These are phyloP conservation scores for Ascoidea rubescens DNA, from an alignment of 805 yeast genomes.

Conservation along the genomic window DNA sequence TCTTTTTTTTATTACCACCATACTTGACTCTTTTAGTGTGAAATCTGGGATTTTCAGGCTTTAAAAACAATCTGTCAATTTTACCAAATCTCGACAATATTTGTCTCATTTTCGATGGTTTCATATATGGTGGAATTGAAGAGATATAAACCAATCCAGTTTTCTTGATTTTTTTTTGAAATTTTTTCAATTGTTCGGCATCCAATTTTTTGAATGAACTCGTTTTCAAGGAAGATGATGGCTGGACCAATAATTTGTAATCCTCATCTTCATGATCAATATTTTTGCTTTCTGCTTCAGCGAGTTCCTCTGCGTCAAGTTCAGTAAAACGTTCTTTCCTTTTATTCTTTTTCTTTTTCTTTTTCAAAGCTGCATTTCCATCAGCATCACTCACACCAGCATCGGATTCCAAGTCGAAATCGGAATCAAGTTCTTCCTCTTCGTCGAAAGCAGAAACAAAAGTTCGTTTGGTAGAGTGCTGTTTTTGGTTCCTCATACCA, in stretches of 20 bases:
- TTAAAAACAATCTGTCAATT: slow-evolving; percentile 73
- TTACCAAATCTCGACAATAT: slow-evolving; percentile 72
- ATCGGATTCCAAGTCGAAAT: no score
- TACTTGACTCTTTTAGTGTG: slow-evolving; percentile 58
- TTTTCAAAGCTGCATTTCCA: no score
- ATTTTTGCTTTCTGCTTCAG: background rate
- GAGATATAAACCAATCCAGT: slow-evolving; percentile 93
- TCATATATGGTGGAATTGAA: slow-evolving; percentile 92
- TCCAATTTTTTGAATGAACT: slow-evolving; percentile 11
- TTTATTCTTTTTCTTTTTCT: no score
- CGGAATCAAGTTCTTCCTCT: slow-evolving; percentile 7
- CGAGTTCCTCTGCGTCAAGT: slow-evolving; percentile 2
- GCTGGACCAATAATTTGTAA: slow-evolving; percentile 5
- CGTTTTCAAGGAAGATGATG: slow-evolving; percentile 5
- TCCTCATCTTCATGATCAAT: slow-evolving; percentile 9
- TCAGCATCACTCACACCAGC: no score
- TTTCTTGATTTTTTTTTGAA: slow-evolving; percentile 35
- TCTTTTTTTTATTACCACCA: slow-evolving; percentile 86
- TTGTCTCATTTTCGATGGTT: slow-evolving; percentile 80
- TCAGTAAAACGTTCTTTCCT: no score
- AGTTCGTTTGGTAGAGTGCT: slow-evolving; percentile 11
- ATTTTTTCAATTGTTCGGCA: slow-evolving; percentile 19
- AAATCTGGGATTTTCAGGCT: slow-evolving; percentile 65
- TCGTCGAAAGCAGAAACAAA: slow-evolving; percentile 9
- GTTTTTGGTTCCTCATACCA: slow-evolving; percentile 11